These are phyloP conservation scores for Peribolospora baueri DNA, from an alignment of 768 basidiomycete species.

Conservation along the genomic window DNA sequence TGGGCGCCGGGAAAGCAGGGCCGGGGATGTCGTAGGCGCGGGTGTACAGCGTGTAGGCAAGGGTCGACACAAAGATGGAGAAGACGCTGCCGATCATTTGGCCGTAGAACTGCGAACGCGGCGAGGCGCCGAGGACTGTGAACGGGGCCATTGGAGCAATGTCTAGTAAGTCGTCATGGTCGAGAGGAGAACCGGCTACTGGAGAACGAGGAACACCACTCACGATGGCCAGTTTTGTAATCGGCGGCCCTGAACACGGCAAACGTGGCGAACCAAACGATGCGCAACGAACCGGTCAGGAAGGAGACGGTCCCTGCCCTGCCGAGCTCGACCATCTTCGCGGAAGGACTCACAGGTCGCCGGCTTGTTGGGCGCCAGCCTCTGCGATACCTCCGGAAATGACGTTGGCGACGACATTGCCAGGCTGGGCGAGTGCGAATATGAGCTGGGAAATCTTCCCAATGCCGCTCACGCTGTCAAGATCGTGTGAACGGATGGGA, in stretches of 20 bases:
- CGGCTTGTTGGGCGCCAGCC: conserved; percentile 87
- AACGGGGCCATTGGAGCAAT: too few species aligned
- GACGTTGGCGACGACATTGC: conserved; percentile 84
- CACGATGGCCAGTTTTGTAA: too few species aligned
- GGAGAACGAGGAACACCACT: too few species aligned
- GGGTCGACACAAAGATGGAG: conserved; percentile 67
- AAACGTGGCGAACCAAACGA: too few species aligned
- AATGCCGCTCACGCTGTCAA: conserved; percentile 69
- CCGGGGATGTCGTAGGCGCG: conserved; percentile 72
- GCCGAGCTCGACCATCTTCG: too few species aligned
- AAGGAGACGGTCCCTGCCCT: too few species aligned
- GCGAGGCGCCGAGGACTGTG: conserved; percentile 53
- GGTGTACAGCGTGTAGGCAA: conserved; percentile 66
- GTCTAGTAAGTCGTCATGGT: too few species aligned
- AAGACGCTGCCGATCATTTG: conserved; percentile 66
- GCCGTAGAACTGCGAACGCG: conserved; percentile 78
- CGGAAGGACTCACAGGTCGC: conserved; percentile 28
- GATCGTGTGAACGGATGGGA: neutral
- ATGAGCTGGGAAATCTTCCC: conserved; percentile 86
- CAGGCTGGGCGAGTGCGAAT: conserved; percentile 49
- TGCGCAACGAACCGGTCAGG: too few species aligned
- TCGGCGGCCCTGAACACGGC: too few species aligned
- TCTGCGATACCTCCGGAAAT: conserved; percentile 93
- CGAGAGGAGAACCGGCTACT: too few species aligned
- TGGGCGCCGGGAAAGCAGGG: conserved; percentile 85